phyloP scores from a whole-genome alignment of 129 eudicot species.

The Chrysanthemum makinoi region DNA sequence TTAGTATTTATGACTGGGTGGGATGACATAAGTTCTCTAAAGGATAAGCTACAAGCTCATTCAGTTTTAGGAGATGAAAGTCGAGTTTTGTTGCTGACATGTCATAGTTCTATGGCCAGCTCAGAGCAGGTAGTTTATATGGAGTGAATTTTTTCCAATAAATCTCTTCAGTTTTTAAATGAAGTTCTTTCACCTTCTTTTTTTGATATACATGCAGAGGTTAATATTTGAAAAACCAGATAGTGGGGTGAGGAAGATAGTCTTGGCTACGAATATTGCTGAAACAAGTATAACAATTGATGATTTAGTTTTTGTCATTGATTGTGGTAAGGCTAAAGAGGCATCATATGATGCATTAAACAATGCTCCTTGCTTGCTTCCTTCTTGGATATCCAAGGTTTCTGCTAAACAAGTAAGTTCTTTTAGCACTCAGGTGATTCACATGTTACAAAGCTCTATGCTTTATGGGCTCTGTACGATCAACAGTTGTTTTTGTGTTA shows the following conservation, averaged over 20 bases:
- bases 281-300: conserved; percentile 94
- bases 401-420: conserved; percentile 77
- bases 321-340: conserved; percentile 97
- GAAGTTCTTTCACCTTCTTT: background rate
- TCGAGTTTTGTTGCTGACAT: conserved; percentile 72
- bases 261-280: conserved; percentile 88
- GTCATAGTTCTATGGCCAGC: conserved; percentile 93
- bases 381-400: conserved; percentile 88
- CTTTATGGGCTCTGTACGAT: background rate
- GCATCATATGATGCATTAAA: conserved; percentile 87
- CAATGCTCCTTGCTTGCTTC: conserved; percentile 88
- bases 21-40: conserved; percentile 84
- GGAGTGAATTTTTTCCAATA: background rate
- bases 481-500: background rate
- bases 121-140: conserved; percentile 65
- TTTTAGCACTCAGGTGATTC: background rate
- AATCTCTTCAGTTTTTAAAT: background rate
- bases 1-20: conserved; percentile 91
- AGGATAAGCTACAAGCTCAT: conserved; percentile 77
- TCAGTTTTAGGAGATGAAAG: conserved; percentile 60
- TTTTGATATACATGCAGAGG: conserved; percentile 45
- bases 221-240: conserved; percentile 68
- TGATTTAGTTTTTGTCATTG: conserved; percentile 80
- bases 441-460: background rate
- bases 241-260: conserved; percentile 76